Evolutionary conservation across 129 eudicot species (phyloP).

Genomic region (Centrapalus pauciflorus): DNA sequence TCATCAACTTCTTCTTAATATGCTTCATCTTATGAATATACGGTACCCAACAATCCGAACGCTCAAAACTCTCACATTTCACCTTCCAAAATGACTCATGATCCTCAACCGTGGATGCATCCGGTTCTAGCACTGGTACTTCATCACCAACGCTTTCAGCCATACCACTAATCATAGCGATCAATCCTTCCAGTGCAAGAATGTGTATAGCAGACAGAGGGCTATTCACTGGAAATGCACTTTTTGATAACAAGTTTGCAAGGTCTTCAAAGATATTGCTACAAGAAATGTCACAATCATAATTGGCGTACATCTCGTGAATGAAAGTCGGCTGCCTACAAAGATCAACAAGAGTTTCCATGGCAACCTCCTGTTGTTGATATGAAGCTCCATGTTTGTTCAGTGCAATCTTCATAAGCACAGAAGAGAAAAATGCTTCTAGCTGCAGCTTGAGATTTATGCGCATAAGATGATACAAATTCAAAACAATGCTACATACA

Average conservation of each 20-base stretch:
- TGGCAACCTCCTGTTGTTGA: slow-evolving; percentile 83
- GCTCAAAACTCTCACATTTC: slow-evolving; percentile 47
- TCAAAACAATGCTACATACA: slow-evolving; percentile 72
- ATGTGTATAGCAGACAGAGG: slow-evolving; percentile 68
- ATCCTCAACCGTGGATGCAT: slow-evolving; percentile 33
- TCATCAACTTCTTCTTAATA: slow-evolving; percentile 58
- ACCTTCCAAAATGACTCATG: slow-evolving; percentile 59
- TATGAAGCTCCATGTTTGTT: slow-evolving; percentile 68
- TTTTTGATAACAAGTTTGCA: slow-evolving; percentile 69
- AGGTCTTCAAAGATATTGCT: slow-evolving; percentile 69
- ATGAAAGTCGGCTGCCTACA: slow-evolving; percentile 63
- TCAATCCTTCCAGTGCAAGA: slow-evolving; percentile 74
- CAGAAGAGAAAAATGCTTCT: slow-evolving; percentile 70
- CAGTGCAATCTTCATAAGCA: slow-evolving; percentile 57
- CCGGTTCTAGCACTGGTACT: slow-evolving; percentile 31
- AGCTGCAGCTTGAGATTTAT: slow-evolving; percentile 66
- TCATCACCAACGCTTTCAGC: slow-evolving; percentile 59
- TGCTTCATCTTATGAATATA: slow-evolving; percentile 57
- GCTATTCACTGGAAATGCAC: slow-evolving; percentile 74
- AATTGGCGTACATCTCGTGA: slow-evolving; percentile 76
- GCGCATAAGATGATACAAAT: slow-evolving; percentile 74
- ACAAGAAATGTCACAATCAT: slow-evolving; percentile 79
- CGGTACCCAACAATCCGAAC: slow-evolving; percentile 64
- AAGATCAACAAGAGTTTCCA: slow-evolving; percentile 81
- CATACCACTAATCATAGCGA: slow-evolving; percentile 72